Percentiles rank a stretch among this genome's conserved stretches.
Conservation (phyloP, 2,329 filamentous ascomycete genomes). For the Acephala macrosclerotiorum region DNA sequence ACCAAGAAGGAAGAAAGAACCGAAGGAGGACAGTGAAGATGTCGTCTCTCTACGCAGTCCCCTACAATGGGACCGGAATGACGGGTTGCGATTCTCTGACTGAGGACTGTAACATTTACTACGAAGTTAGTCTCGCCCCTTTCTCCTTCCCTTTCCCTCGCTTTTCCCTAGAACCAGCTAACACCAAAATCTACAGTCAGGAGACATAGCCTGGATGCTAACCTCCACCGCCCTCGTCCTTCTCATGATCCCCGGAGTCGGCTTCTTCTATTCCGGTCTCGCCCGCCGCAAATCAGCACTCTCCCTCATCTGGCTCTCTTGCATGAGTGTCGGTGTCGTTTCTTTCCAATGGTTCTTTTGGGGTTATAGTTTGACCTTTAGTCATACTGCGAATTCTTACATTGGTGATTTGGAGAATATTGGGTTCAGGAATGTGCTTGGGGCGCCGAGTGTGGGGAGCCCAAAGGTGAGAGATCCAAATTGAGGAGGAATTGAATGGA, state of each 20-base stretch:
- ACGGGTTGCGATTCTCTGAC: conserved; percentile 66
- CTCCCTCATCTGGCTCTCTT: conserved; percentile 85
- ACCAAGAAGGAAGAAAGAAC: neutral
- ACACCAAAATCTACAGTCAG: neutral
- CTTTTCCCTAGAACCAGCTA: neutral
- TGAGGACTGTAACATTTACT: conserved; percentile 80
- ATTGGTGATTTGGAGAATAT: conserved; percentile 82
- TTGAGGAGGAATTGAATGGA: no score
- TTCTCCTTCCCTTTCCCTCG: neutral
- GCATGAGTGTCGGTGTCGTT: conserved; percentile 83
- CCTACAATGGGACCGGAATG: conserved; percentile 58
- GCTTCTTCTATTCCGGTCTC: conserved; percentile 89
- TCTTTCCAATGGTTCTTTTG: conserved; percentile 67
- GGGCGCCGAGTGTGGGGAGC: conserved; percentile 75
- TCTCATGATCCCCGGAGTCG: conserved; percentile 90
- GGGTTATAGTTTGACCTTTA: conserved; percentile 37
- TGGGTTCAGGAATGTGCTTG: conserved; percentile 77
- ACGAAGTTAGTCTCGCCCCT: conserved; percentile 65
- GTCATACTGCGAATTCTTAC: conserved; percentile 50
- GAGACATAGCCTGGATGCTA: conserved; percentile 83
- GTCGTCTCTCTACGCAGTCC: conserved; percentile 39
- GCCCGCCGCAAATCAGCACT: conserved; percentile 88
- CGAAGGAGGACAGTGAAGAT: conserved; percentile 20
- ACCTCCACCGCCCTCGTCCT: conserved; percentile 81
- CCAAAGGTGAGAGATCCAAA: no score